Evolutionary conservation across 805 yeast genomes (phyloP), one percentile per base, ranked within the genome.

Genomic region (Ogataea zsoltii): DNA sequence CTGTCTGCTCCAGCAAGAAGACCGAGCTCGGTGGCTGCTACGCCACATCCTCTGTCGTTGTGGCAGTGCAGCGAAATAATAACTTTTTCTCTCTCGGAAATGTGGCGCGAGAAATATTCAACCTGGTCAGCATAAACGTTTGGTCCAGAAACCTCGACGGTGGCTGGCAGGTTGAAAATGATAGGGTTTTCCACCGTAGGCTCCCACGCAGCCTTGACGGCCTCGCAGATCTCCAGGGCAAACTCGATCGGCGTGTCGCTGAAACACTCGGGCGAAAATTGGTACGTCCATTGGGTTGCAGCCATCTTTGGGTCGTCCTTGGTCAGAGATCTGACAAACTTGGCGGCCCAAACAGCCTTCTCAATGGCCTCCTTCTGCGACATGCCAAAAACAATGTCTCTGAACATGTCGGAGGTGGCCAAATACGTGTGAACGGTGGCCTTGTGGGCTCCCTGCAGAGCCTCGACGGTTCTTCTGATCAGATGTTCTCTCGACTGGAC

Each of bases 1-100:
- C 92, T 77, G 67, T 85, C 91, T 49, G 87, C 92, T 60, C 92
- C 92, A n/a, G 90, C 92, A 58, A 85, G 68, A 26, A 82, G 56
- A 57, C 89, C 91, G 49, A 85, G 71, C 65, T 85, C 92, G 37
- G 88, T 74, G 19, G 92, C 92, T 36, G 92, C 92, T 44, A 85
- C 90, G 61, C 88, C 90, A 63, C 88, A 83, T 16, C 92, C 92
- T 67, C 92, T 76, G 63, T 85, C 92, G 58, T 85, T 85, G 67
- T 85, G 92, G 50, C 86, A 78, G 60, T 85, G 92, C 13, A 84
- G 75, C 17, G 90, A 83, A 47, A 85, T 78, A 50, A 82, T 70
- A 33, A 83, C 79, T 57, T 82, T 83, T 60, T 84, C 89, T 65
- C 91, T 77, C 60, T 85, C 88, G 41, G 80, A 62, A 44, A 85